Evolutionary conservation across 228 moss, liverwort and hornwort genomes (phyloP), one percentile per base, ranked within the genome.

Genomic region (Sphagnum magellanicum): DNA sequence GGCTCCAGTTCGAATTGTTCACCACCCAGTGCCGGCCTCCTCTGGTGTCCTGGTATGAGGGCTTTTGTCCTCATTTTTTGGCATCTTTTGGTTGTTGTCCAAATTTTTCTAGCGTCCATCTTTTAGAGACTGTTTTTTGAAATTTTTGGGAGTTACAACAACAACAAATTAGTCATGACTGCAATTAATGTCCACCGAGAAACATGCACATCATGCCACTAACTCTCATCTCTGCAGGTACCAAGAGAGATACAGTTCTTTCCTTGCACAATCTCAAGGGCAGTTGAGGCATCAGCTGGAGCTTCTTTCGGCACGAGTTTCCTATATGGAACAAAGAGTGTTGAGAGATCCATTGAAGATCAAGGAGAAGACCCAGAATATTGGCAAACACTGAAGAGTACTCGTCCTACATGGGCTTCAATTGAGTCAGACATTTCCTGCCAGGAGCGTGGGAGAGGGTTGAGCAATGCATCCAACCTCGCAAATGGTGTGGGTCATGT

Each of bases 231-330:
- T 32, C 32, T 32, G 2, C 81, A 74, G 74, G 65, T 78, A 50
- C 81, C 81, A 52, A 75, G 76, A 50, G 84, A 81, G 58, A 81
- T 88, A 17, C 82, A 87, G 60, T 77, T 93, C 49, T 87, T 89
- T 63, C 91, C 91, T 5, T 77, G 78, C 7, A 70, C 82, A 72
- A 79, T 81, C 32, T 71, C 78, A 7, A 80, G 76, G 16, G 78
- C 79, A 50, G 52, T 53, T 15, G 73, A 77, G 15, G 73, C 72
- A 64, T 71, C 74, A 14, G 32, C 32, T 32, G 59, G 70, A 10
- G 79, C 67, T 14, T 74, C 74, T 6, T 52, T 72, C 64, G 75
- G 81, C 51, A 32, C 3, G 32, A 81, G 70, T 59, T 49, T 51
- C 66, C 67, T 70, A 10, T 49, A 68, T 6, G 84, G 73, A 68